These are phyloP conservation scores for Eucalyptus microcorys DNA, from an alignment of 345 rosid species.

Conservation along the genomic window DNA sequence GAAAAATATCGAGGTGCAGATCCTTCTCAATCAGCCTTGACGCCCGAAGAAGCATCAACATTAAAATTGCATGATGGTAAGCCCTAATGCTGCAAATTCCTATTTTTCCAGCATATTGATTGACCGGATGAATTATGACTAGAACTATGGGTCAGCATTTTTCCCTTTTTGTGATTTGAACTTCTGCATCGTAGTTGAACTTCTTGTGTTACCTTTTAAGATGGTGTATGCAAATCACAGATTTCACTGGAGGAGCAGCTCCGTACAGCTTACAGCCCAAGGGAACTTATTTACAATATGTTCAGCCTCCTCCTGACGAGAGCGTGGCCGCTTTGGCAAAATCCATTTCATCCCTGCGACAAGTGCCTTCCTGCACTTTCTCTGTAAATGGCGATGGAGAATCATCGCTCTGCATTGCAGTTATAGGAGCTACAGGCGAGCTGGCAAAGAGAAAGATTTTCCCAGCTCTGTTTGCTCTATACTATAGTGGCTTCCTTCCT, in stretches of 20 bases:
- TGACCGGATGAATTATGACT: not conserved
- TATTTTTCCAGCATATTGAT: not conserved
- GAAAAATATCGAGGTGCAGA: slow-evolving; percentile 1
- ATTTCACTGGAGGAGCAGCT: not conserved
- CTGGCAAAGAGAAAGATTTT: slow-evolving; percentile 56
- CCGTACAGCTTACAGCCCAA: not conserved
- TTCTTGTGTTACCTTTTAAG: not conserved
- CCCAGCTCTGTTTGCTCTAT: slow-evolving; percentile 69
- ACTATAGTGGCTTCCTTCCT: slow-evolving; percentile 67
- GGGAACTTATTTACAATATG: not conserved
- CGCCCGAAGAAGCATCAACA: slow-evolving; percentile 3
- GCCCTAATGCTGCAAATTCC: not conserved
- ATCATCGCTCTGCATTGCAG: slow-evolving; percentile 59
- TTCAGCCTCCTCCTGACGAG: not conserved
- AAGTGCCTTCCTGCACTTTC: slow-evolving; percentile 4
- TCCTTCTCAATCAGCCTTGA: slow-evolving; percentile 14
- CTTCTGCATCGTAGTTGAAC: not conserved
- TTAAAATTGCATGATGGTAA: not conserved
- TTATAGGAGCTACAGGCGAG: slow-evolving; percentile 75
- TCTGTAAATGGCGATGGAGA: slow-evolving; percentile 13
- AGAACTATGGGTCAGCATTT: not conserved
- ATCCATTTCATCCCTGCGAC: not conserved
- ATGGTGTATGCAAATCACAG: not conserved
- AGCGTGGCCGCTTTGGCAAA: not conserved
- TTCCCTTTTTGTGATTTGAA: not conserved